Percentiles rank a stretch among this genome's conserved stretches.
These are phyloP conservation scores for Bipolaris zeicola DNA, from an alignment of 2,329 filamentous ascomycete genomes.

Conservation along the genomic window DNA sequence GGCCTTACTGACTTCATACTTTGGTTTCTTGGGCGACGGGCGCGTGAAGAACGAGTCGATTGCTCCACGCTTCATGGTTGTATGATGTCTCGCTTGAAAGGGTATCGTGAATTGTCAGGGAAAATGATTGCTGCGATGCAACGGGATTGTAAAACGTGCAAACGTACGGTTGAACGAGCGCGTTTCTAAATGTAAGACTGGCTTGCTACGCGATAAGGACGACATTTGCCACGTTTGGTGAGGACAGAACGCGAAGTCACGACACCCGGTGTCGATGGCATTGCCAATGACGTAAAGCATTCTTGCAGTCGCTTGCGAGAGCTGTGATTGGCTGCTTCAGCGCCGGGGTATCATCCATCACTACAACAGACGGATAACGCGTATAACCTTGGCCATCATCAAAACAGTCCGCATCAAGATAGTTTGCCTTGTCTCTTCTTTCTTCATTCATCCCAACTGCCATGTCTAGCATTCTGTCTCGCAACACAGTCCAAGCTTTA, in stretches of 20 bases:
- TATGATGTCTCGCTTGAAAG: neutral
- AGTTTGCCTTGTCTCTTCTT: no score
- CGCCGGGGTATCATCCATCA: neutral
- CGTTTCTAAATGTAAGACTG: neutral
- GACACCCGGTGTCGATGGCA: no score
- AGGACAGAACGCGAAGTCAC: neutral
- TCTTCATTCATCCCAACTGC: no score
- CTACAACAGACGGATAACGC: neutral
- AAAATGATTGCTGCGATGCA: no score
- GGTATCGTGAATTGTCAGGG: neutral
- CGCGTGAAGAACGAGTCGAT: conserved; percentile 72
- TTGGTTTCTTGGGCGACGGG: conserved; percentile 48
- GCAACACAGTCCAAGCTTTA: no score
- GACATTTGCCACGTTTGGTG: neutral
- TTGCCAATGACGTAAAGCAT: neutral
- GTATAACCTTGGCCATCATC: neutral
- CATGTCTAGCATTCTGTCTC: no score
- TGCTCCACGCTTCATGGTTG: conserved; percentile 61
- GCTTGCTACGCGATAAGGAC: neutral
- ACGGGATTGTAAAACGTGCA: neutral
- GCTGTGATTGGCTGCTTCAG: neutral
- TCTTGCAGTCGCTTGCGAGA: neutral
- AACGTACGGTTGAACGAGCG: neutral
- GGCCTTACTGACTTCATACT: conserved; percentile 35
- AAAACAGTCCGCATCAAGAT: no score